A percentile compares a stretch with the other conserved stretches of the same genome.
These are phyloP conservation scores for Torulaspora franciscae DNA, from an alignment of 805 yeast genomes.

Conservation along the genomic window DNA sequence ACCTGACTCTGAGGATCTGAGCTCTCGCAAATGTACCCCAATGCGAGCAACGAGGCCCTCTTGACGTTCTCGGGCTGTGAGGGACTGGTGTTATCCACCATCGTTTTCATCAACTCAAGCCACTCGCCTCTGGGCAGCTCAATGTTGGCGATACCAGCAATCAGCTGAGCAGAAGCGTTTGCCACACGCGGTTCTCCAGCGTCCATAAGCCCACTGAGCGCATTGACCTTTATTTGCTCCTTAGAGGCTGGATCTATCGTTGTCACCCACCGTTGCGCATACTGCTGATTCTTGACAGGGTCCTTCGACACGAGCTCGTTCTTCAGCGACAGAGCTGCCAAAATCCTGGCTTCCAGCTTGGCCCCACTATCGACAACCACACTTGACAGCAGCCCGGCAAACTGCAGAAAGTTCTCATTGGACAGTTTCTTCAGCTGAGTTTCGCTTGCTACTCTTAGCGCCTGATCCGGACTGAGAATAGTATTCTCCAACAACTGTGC, in stretches of 20 bases:
- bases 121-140: constrained; percentile 86
- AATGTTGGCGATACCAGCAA: constrained; percentile 94
- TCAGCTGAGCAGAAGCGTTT: constrained; percentile 83
- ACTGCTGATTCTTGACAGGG: constrained; percentile 48
- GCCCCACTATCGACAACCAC: constrained; percentile 62
- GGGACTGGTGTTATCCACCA: constrained; percentile 80
- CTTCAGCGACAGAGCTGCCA: constrained; percentile 84
- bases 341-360: constrained; percentile 77
- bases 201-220: constrained; percentile 59
- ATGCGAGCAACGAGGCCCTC: constrained; percentile 78
- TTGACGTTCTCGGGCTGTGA: constrained; percentile 76
- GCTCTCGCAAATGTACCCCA: constrained; percentile 94
- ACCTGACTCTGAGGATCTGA: constrained; percentile 75
- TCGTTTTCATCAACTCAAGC: constrained; percentile 77
- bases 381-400: constrained; percentile 61
- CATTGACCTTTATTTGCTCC: constrained; percentile 58
- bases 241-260: constrained; percentile 50
- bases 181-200: constrained; percentile 72
- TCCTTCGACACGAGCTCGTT: constrained; percentile 86
- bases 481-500: constrained; percentile 73
- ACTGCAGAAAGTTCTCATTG: constrained; percentile 69
- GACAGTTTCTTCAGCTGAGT: constrained; percentile 67
- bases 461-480: constrained; percentile 60
- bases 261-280: constrained; percentile 69
- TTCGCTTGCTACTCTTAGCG: constrained; percentile 72